Evolutionary conservation across 805 yeast species (phyloP).

Genomic region (Torulaspora gathmanii): DNA sequence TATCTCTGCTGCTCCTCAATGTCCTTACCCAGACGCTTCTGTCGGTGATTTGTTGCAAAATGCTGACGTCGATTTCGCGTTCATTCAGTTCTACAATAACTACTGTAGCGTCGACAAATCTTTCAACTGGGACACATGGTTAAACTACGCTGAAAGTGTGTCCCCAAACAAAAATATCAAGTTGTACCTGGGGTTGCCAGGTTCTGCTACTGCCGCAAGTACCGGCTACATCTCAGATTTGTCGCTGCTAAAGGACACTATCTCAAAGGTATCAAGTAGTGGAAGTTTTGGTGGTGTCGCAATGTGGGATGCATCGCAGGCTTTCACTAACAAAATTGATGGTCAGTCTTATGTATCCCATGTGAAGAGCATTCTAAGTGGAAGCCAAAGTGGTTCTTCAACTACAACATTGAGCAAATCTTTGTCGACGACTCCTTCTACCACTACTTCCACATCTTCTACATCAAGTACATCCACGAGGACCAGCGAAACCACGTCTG

Average conservation of each 20-base stretch:
- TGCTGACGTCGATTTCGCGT: conserved; percentile 71
- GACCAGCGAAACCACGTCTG: conserved; percentile 5
- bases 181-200: conserved; percentile 73
- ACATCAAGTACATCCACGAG: conserved; percentile 8
- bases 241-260: conserved; percentile 39
- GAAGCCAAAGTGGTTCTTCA: conserved; percentile 18
- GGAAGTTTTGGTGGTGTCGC: conserved; percentile 79
- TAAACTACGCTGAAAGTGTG: conserved; percentile 48
- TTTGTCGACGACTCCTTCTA: conserved; percentile 14
- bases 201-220: conserved; percentile 52
- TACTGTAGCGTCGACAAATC: conserved; percentile 51
- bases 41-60: conserved; percentile 54
- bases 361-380: conserved; percentile 42
- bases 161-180: conserved; percentile 68
- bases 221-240: conserved; percentile 55
- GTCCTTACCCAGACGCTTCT: conserved; percentile 76
- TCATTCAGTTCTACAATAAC: conserved; percentile 88
- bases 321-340: conserved; percentile 43
- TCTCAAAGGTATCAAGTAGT: conserved; percentile 69
- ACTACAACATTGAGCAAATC: conserved; percentile 8
- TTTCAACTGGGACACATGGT: conserved; percentile 77
- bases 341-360: conserved; percentile 43
- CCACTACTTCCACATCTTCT: conserved; percentile 11
- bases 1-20: conserved; percentile 89
- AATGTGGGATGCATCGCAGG: conserved; percentile 90